phyloP scores from a whole-genome alignment of 75 land plant species.

The Chamaecyparis obtusa region DNA sequence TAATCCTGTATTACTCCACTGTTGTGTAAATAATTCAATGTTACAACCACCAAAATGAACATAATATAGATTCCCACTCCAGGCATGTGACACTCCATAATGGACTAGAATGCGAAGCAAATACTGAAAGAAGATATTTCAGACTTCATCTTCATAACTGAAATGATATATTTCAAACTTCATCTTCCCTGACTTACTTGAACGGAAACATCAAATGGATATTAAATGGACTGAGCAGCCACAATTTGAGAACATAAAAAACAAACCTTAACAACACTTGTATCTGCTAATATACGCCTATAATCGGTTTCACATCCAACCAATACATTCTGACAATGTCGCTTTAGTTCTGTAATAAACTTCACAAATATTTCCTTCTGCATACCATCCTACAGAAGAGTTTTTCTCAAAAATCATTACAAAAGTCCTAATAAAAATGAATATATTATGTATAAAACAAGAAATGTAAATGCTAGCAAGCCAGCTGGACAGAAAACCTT shows the following conservation, averaged over 20 bases:
- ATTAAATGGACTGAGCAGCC: background rate
- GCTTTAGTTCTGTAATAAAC: constrained; percentile 55
- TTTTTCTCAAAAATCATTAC: background rate
- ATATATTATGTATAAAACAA: background rate
- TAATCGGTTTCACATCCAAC: constrained; percentile 90
- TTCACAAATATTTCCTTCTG: constrained; percentile 81
- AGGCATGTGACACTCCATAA: background rate
- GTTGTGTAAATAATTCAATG: background rate
- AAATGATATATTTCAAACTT: background rate
- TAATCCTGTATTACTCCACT: background rate
- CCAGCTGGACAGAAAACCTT: background rate
- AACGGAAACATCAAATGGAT: background rate
- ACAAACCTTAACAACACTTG: constrained; percentile 44
- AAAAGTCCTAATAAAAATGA: background rate
- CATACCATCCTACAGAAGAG: constrained; percentile 75
- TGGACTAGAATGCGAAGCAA: background rate
- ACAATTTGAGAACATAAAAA: background rate
- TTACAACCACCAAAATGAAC: background rate
- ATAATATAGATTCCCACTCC: background rate
- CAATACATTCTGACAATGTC: constrained; percentile 57
- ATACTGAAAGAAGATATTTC: background rate
- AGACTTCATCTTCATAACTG: background rate
- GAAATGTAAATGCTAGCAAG: background rate
- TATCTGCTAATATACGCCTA: constrained; percentile 61
- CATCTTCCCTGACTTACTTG: background rate